Evolutionary conservation across 140 eudicot species (phyloP).

Genomic region (Stevia rebaudiana): DNA sequence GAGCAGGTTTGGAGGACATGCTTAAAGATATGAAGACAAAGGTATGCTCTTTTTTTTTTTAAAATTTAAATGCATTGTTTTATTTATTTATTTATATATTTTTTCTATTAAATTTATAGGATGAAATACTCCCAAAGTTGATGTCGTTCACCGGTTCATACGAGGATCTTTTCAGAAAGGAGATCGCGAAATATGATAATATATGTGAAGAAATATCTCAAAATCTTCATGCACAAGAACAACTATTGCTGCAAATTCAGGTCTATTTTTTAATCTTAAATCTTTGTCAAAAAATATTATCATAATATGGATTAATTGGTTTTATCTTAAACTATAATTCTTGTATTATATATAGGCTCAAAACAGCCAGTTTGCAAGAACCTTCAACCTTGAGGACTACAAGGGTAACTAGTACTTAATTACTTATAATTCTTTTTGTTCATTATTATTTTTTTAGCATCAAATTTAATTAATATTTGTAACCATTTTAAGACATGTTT

Average conservation of each 20-base stretch:
- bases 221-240: slow-evolving; percentile 80
- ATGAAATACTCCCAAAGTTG: slow-evolving; percentile 92
- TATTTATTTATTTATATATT: background rate
- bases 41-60: too few species aligned
- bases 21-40: slow-evolving; percentile 96
- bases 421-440: background rate
- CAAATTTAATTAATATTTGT: too few species aligned
- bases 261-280: slow-evolving; percentile 25
- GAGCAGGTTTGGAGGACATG: slow-evolving; percentile 99
- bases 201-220: slow-evolving; percentile 77
- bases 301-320: too few species aligned
- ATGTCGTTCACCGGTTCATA: slow-evolving; percentile 94
- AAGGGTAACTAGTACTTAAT: slow-evolving; percentile 51
- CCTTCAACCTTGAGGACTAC: slow-evolving; percentile 85
- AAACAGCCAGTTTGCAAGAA: slow-evolving; percentile 65
- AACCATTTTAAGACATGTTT: too few species aligned
- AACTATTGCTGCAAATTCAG: slow-evolving; percentile 75
- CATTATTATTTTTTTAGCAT: background rate
- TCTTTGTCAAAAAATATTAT: too few species aligned
- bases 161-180: slow-evolving; percentile 95
- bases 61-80: too few species aligned
- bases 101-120: slow-evolving; percentile 34
- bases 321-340: too few species aligned
- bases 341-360: slow-evolving; percentile 92
- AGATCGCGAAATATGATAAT: slow-evolving; percentile 74